Base-by-base conservation (phyloP, 2,329 filamentous ascomycete genomes). In the Colletotrichum lini region DNA sequence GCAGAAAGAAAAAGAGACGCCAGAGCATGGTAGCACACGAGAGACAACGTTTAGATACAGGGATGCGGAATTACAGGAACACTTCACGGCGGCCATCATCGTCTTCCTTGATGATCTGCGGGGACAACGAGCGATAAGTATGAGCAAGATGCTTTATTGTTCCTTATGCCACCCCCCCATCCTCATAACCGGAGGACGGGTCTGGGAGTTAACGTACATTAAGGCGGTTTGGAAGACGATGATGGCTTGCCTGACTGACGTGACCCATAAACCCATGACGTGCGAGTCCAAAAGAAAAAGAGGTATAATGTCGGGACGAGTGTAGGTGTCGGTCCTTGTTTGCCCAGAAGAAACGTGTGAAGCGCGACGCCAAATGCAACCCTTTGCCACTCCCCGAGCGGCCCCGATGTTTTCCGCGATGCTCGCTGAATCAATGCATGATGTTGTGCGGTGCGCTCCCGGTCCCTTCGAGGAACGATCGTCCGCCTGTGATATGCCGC, bases 181-280 rank as follows among this genome's bases (percentile, higher is more conserved):
- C 77, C 74, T 75, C 75, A 74, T 44, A 38, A 73, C 75, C 73
- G 70, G 73, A 74, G 74, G 67, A 69, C 74, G 79, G 35, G 79
- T 77, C 75, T 80, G 82, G 67, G 78, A 81, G 84, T 91, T 91
- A 91, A 91, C 89, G 86, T 92, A 92, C 90, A 92, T 89, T 82
- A 84, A 82, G 82, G 78, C 77, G 77, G 80, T 84, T 57, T 87
- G 86, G 89, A 91, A 90, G 89, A 91, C 88, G 89, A 91, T 90
- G 89, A 90, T 90, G 87, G 89, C 88, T 88, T 89, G 89, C 88
- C 88, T 89, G 69, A 69, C 69, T 72, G 86, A 85, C 83, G 82
- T 86, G 81, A 83, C 80, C 81, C 80, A 73, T 72, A 75, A 79
- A 78, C 78, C 35, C 78, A 79, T 73, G 78, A 77, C 73, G 80